Base-by-base conservation (phyloP, 129 eudicot species). In the Flaveria bidentis region DNA sequence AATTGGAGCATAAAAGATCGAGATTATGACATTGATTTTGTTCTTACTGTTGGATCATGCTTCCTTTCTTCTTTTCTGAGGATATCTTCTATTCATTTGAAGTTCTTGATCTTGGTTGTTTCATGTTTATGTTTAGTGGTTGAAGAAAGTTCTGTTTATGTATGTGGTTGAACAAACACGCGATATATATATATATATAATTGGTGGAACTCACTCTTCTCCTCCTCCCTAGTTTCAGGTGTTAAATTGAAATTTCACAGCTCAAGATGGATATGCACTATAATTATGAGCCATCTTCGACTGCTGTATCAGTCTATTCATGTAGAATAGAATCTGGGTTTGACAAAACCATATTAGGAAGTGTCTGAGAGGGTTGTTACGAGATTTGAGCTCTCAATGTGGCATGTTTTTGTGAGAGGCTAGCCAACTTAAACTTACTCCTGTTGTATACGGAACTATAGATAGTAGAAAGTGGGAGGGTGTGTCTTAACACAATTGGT, bases 381-480 rank as follows among this genome's bases (percentile, higher is more conserved):
- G 25, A 86, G 84, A 63, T 51, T 89, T 70, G 96, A 86, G 61
- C 83, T 88, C 3, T 88, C 4, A 90, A 89, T 63, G 47, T 89
- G 81, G 90, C 92, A 17, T 79, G 88, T 80, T 75, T 83, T 58
- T 84, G 86, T 26, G 96, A 94, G 78, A 94, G 86, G 56, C 69
- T 89, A 72, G 82, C 74, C 69, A 91, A 91, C 83, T 82, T 94
- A 79, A 86, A 67, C 80, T 22, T 89, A 80, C 91, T 94, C 33
- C 83, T 86, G 81, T 80, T 88, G 90, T 86, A 84, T 70, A 87
- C 91, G 79, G 90, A 69, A 77, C 90, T 60, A 86, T 82, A 61
- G 96, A 87, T 77, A 80, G 65, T 72, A 36, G 41, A 97, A 91
- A 36, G 80, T 91, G 51, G 87, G 87, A 84, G 89, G 87, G 17